Base-by-base conservation (phyloP, 768 basidiomycete species). In the Scleroderma citrinum region DNA sequence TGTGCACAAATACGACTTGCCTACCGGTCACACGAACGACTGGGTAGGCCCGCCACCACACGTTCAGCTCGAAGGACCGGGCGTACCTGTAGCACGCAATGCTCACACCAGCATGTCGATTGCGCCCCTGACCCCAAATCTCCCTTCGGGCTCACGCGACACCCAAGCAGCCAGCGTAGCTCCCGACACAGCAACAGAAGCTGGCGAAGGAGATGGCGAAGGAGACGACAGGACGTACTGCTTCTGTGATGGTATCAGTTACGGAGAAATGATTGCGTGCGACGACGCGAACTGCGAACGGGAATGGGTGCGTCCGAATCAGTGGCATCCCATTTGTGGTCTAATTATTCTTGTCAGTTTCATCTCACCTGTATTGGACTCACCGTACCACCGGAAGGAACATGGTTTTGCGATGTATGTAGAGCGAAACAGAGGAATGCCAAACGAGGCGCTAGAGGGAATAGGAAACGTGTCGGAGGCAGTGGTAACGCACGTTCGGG, bases 231-330 rank as follows among this genome's bases (percentile, higher is more conserved):
- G 74, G 58, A 76, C 77, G 13, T 95, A 97, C 62, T 97, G 93
- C 68, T 76, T 83, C 72, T 97, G 93, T 66, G 76, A 88, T 56
- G 73, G 85, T 16, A 76, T 82, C 51, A 92, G 89, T 60, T 93
- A 85, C 58, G 93, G 93, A 32, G 87, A 93, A 70, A 95, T 96
- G 92, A 89, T 96, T 58, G 92, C 84, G 20, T 96, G 92, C 64
- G 92, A 96, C 64, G 88, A 84, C 58, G 70, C 73, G 16, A 73
- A 76, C 39, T 95, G 92, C 69, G 81, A 84, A 57, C 74, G 75
- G 50, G 92, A 94, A 85, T 96, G 92, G 92, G 92, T 94, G 57
- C 63, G 88, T 56, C 40, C 48, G 46, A 40, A 21, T 35, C 41
- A 43, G 13, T 44, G 21, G 26, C 16, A n/a, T 44, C 46, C 50